Evolutionary conservation across 176 grass and related monocot genomes (phyloP), one percentile per base, ranked within the genome.

Genomic region (Ensete ventricosum): DNA sequence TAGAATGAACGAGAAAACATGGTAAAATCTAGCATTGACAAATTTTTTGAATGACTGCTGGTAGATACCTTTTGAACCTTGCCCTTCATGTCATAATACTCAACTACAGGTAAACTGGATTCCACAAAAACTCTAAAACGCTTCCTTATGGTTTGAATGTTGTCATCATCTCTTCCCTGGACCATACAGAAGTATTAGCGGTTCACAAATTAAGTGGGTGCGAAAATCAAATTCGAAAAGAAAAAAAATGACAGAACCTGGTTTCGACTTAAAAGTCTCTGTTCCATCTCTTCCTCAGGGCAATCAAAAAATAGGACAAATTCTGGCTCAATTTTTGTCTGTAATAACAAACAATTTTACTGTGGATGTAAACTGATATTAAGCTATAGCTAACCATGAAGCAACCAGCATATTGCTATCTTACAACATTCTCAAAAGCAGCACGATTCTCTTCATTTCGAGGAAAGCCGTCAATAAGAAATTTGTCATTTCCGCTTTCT

Each of bases 71-170:
- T 72, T n/a, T 8, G 48, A n/a, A 80, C 43, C 34, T 73, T 80
- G 17, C 78, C 54, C 49, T 72, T 80, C 49, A 17, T 16, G 9
- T 23, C 58, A 57, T 80, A 80, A 72, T 80, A 19, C 53, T 72
- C 53, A 62, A 80, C 14, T 64, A 80, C 69, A 62, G 78, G 78
- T 52, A 80, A 52, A 52, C 54, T 80, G 34, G 69, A 53, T 63
- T 80, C 78, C 27, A 73, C 14, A 53, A 72, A 80, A 53, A 73
- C 55, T 73, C 10, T 80, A 29, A 64, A 63, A 17, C 69, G 55
- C 14, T 80, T 80, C 2, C 21, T 62, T 73, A 80, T 80, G 68
- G 78, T 80, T 23, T 80, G 69, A 53, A 73, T 80, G 67, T 80
- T 64, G 64, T 80, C 53, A 51, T 79, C 53, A 22, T 57, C 78